phyloP scores from a whole-genome alignment of 805 yeast species.

The Myxozyma melibiosi region DNA sequence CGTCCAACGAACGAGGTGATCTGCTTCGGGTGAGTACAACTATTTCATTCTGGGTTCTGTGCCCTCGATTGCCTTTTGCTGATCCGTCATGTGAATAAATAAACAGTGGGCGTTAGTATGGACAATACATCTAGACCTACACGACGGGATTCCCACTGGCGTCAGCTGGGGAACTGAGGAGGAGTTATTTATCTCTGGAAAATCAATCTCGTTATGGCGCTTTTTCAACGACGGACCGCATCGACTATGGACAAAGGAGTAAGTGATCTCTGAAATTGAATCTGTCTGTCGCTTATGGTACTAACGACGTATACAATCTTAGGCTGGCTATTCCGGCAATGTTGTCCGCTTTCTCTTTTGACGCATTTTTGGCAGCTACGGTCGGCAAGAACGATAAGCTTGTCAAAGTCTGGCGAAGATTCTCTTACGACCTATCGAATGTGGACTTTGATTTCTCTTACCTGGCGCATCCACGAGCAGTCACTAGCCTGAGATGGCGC shows the following conservation, averaged over 20 bases:
- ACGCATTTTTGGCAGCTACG: conserved; percentile 67
- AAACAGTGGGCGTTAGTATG: conserved; percentile 28
- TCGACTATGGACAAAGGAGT: conserved; percentile 29
- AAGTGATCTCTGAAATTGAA: neutral
- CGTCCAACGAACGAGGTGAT: conserved; percentile 14
- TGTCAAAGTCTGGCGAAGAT: conserved; percentile 77
- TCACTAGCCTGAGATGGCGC: conserved; percentile 65
- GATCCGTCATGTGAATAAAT: neutral
- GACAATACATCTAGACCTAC: conserved; percentile 28
- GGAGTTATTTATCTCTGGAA: conserved; percentile 30
- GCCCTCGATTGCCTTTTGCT: neutral
- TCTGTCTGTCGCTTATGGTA: neutral
- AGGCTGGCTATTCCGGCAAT: conserved; percentile 64
- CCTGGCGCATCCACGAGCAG: conserved; percentile 62
- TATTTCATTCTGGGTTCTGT: neutral
- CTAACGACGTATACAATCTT: neutral
- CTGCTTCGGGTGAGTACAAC: conserved; percentile 10
- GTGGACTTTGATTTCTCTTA: conserved; percentile 65
- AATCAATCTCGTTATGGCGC: conserved; percentile 30
- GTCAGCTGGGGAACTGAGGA: conserved; percentile 31
- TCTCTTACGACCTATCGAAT: conserved; percentile 64
- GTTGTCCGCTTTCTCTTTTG: conserved; percentile 61
- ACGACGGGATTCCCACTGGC: conserved; percentile 30
- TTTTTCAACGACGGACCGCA: conserved; percentile 24
- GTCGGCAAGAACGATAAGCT: conserved; percentile 63